Conservation (phyloP, 2,329 filamentous ascomycete genomes). For the Aspergillus quadrilineatus region DNA sequence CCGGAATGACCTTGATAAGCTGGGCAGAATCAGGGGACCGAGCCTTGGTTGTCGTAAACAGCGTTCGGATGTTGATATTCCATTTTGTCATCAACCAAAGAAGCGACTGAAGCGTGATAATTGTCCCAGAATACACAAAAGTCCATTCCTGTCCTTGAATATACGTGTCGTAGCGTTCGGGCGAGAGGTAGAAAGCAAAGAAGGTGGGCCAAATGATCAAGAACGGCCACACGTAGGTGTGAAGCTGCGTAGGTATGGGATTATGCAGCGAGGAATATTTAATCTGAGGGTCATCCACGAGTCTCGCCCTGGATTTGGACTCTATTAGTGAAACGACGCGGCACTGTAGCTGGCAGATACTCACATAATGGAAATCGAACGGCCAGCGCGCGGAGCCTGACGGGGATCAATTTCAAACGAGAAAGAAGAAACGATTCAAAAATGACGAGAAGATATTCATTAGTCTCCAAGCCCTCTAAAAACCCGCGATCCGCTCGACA, state of each 20-base stretch:
- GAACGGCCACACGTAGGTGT: slow-evolving; percentile 93
- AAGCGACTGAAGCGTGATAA: slow-evolving; percentile 83
- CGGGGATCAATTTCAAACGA: slow-evolving; percentile 17
- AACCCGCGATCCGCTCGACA: slow-evolving; percentile 2
- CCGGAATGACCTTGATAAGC: slow-evolving; percentile 88
- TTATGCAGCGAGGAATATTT: slow-evolving; percentile 83
- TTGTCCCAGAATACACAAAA: slow-evolving; percentile 86
- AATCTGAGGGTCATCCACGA: slow-evolving; percentile 92
- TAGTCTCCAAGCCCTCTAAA: not conserved
- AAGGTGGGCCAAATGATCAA: slow-evolving; percentile 88
- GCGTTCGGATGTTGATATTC: slow-evolving; percentile 82
- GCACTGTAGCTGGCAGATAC: slow-evolving; percentile 26
- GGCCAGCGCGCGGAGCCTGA: slow-evolving; percentile 32
- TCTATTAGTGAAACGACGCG: slow-evolving; percentile 17
- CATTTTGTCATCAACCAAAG: slow-evolving; percentile 96
- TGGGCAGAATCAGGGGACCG: slow-evolving; percentile 69
- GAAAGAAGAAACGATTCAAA: slow-evolving; percentile 15
- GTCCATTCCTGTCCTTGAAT: slow-evolving; percentile 97
- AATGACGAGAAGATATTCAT: slow-evolving; percentile 16
- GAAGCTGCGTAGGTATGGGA: slow-evolving; percentile 75
- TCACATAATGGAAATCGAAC: slow-evolving; percentile 18
- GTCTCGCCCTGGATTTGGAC: slow-evolving; percentile 61
- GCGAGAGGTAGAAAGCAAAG: slow-evolving; percentile 78
- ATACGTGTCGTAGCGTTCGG: slow-evolving; percentile 83
- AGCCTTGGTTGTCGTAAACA: slow-evolving; percentile 76